Evolutionary conservation across 768 basidiomycete genomes (phyloP), one percentile per base, ranked within the genome.

Genomic region (Pholiota conissans): DNA sequence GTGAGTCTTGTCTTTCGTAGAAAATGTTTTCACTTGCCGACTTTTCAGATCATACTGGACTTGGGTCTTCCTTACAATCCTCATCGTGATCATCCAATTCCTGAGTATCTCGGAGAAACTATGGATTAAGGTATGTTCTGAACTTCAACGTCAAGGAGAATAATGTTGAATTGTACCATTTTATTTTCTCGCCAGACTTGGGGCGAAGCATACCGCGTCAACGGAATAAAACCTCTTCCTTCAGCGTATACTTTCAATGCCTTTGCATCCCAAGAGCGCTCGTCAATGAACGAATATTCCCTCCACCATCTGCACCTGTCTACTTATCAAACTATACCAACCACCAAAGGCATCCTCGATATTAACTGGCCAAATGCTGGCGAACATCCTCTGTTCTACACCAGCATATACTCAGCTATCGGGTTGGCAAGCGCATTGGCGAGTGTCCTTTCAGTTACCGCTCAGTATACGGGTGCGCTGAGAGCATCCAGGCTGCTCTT

Each of bases 71-170:
- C 72, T 88, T 14, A 67, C 69, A 6, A 58, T 75, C 46, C 68
- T 85, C 42, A 79, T 87, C 24, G 54, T 86, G 0, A 51, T 82
- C 1, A 73, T 74, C n/a, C 78, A 87, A 65, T 24, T 84, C 22
- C 65, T 88, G 24, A 78, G 81, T 8, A 74, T 88, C 2, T 66
- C 73, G 0, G 86, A 90, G 69, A 89, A 86, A 68, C 62, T 86
- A 5, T 93, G 91, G 91, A 86, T 93, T 64, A 90, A 82, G 77
- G 83, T 88, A 42, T 3, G 66, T 20, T 11, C n/a, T n/a, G n/a
- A n/a, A n/a, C n/a, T n/a, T n/a, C n/a, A n/a, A n/a, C n/a, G n/a
- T n/a, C 20, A n/a, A n/a, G n/a, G n/a, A n/a, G n/a, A n/a, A n/a
- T n/a, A n/a, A n/a, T n/a, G n/a, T n/a, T n/a, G n/a, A n/a, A n/a